Evolutionary conservation across 306 rosid genomes (phyloP), one percentile per base, ranked within the genome.

Genomic region (Fragaria ananassa): DNA sequence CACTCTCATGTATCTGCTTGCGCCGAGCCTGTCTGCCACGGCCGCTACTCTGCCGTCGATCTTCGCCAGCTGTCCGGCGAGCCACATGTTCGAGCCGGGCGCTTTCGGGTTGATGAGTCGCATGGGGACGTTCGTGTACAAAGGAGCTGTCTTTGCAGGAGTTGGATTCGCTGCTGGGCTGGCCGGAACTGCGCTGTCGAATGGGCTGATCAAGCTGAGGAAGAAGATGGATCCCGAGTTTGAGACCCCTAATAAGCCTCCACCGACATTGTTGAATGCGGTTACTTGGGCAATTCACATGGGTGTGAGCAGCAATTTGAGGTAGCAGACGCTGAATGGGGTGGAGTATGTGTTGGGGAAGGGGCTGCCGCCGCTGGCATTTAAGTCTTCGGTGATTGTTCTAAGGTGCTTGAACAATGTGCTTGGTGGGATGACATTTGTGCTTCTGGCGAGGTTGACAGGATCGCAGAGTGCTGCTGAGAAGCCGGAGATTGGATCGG

Each of bases 81-180:
- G 99, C 76, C 99, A 96, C 80, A 96, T 96, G 99, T 96, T 96
- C 66, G 98, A 96, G 56, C 89, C 97, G 7, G 99, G 97, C 18
- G 70, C 89, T 0, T 93, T 76, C 77, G 64, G 86, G 10, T 5
- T 93, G 17, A 8, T 87, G 18, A 75, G 86, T 6, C 83, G 98
- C 11, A 29, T 88, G 45, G 98, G 99, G 14, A 96, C 99, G 0
- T 81, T 93, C 4, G 88, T 91, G 0, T 96, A 89, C 61, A 96
- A 96, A 68, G 96, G 99, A 9, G 49, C 88, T 0, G 84, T 93
- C 19, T 96, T 96, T 37, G 87, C 97, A 4, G 89, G 83, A 0
- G 98, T 96, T 41, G 98, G 99, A 1, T 86, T 93, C 6, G 98
- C 88, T 4, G 98, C 98, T 0, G 99, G 98, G 6, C 73, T 96